Evolutionary conservation across 1,284 basidiomycete species (phyloP), one percentile per base, ranked within the genome.

Genomic region (Melampsora americana): DNA sequence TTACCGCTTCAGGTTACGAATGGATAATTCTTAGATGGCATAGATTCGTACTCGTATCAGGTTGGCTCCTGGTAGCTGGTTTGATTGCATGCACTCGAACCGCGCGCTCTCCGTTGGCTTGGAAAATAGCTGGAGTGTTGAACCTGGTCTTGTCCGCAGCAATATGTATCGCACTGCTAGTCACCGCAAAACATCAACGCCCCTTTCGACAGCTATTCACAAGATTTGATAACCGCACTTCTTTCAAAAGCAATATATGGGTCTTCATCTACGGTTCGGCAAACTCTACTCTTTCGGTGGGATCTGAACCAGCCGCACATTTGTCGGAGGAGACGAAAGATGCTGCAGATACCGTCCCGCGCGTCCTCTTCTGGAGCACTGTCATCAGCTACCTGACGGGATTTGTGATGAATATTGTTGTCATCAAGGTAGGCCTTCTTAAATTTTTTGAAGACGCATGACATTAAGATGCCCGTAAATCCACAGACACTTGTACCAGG

Each of bases 261-360:
- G 48, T 30, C 39, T 59, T 76, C 12, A 53, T 76, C 5, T 50
- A 23, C 26, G 42, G 46, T 18, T 68, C 65, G 65, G 11, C 44
- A 20, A 53, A 7, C 1, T 32, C 53, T 11, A 69, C 65, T 11
- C 28, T 64, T 2, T n/a, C 62, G 14, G 6, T 32, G 35, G 66
- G 73, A 16, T 50, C 73, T 14, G 73, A 76, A 48, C 26, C 28
- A 60, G 42, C 73, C 18, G 56, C 66, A 32, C 73, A 76, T 28
- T 35, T 76, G 66, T 65, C 73, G 12, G 73, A 76, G 68, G 73
- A 76, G 62, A 69, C 66, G 14, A 65, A 42, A 42, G 16, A 76
- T 28, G 42, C 73, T 12, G 46, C 35, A 23, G 44, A n/a, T 32
- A 50, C 23, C 23, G 66, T 76, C 14, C 73, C 73, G 23, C 53